Conservation (phyloP, 208 protist genomes). For the Trypanosoma lewisi region DNA sequence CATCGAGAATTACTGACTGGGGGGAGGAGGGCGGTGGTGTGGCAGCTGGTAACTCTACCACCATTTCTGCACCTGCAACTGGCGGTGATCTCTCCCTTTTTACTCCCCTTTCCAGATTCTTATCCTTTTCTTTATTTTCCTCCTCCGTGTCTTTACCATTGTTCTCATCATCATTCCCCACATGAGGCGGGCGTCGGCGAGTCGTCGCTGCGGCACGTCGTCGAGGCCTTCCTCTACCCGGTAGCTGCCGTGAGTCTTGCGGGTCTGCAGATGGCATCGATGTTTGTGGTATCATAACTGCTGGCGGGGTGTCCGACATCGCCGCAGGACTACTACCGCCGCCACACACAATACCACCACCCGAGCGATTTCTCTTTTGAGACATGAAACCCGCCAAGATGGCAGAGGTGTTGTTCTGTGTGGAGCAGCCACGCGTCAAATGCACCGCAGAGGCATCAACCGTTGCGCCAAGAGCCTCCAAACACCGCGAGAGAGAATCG, state of each 20-base stretch:
- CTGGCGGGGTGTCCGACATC: background rate
- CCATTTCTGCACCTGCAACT: background rate
- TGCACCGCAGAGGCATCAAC: slow-evolving; percentile 7
- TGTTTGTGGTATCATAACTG: background rate
- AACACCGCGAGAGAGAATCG: slow-evolving; percentile 17
- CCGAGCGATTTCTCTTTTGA: background rate
- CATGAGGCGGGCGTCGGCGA: slow-evolving; percentile 2
- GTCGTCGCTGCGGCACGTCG: background rate
- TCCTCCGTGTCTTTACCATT: too few species aligned
- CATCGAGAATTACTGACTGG: background rate
- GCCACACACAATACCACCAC: background rate
- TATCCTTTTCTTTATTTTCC: too few species aligned
- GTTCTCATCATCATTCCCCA: slow-evolving; percentile 1
- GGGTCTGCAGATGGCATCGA: background rate
- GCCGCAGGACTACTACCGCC: background rate
- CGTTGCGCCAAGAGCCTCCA: slow-evolving; percentile 12
- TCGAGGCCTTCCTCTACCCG: background rate
- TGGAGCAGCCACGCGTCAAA: background rate
- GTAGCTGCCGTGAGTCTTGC: background rate
- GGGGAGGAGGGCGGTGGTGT: background rate
- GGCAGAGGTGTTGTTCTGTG: slow-evolving; percentile 9
- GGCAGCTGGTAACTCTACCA: background rate
- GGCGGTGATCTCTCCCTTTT: background rate
- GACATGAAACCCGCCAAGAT: background rate
- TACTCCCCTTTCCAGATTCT: background rate